phyloP scores from a whole-genome alignment of 495 filamentous ascomycete genomes.

The Penicillium coprophilum region DNA sequence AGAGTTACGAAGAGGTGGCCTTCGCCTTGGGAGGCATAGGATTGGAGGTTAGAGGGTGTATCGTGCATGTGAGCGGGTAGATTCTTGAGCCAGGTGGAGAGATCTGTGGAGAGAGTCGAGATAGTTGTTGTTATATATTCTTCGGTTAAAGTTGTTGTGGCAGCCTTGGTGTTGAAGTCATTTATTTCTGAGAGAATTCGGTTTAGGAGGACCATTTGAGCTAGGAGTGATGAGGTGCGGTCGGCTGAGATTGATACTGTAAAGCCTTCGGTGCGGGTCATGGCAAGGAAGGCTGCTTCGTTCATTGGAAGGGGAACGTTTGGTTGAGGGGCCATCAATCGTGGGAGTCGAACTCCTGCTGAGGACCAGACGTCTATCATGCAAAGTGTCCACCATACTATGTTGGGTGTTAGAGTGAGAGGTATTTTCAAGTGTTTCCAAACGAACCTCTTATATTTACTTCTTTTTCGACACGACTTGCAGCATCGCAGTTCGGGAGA shows the following conservation, averaged over 20 bases:
- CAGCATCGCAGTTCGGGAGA: constrained; percentile 17
- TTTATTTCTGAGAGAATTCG: constrained; percentile 35
- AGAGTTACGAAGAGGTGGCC: constrained; percentile 41
- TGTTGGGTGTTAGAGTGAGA: not conserved
- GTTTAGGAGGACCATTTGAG: constrained; percentile 39
- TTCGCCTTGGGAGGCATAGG: constrained; percentile 32
- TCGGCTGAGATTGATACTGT: not conserved
- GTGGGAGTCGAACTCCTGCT: constrained; percentile 34
- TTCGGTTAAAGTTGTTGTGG: constrained; percentile 12
- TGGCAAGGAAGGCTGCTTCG: constrained; percentile 23
- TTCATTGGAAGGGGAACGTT: constrained; percentile 32
- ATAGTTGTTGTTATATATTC: constrained; percentile 17
- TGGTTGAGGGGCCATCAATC: constrained; percentile 24
- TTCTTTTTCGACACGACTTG: constrained; percentile 17
- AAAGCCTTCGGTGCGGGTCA: constrained; percentile 17
- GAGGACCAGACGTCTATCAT: constrained; percentile 49
- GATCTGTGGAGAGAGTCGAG: constrained; percentile 23
- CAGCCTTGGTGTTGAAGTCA: constrained; percentile 31
- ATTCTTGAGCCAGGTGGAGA: constrained; percentile 30
- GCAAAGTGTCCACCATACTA: constrained; percentile 43
- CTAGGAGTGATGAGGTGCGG: constrained; percentile 23
- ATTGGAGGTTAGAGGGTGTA: constrained; percentile 27
- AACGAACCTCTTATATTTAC: constrained; percentile 30
- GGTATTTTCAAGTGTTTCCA: not conserved
- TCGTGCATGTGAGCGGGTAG: constrained; percentile 35